phyloP scores from a whole-genome alignment of 306 rosid genomes.

The Amphicarpaea edgeworthii region DNA sequence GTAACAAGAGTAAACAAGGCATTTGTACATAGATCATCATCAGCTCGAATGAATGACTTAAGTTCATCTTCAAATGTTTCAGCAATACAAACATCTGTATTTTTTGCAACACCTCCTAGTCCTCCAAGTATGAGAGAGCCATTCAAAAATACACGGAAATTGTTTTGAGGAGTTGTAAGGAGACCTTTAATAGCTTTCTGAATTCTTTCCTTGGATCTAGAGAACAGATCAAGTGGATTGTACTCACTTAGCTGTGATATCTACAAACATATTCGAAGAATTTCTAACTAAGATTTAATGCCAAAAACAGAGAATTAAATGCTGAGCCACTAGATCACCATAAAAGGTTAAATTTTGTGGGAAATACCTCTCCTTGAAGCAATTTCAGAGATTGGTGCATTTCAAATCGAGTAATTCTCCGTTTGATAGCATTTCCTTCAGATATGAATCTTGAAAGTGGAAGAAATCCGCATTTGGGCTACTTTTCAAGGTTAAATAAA shows the following conservation, averaged over 20 bases:
- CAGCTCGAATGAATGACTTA: conserved; percentile 66
- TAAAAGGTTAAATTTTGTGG: neutral
- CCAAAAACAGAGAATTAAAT: conserved; percentile 11
- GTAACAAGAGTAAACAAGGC: conserved; percentile 73
- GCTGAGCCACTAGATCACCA: conserved; percentile 10
- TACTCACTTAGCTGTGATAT: conserved; percentile 74
- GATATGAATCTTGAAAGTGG: conserved; percentile 78
- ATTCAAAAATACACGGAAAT: conserved; percentile 84
- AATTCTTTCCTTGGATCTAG: conserved; percentile 78
- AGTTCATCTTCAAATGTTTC: conserved; percentile 84
- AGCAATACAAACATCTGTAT: conserved; percentile 58
- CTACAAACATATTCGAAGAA: conserved; percentile 55
- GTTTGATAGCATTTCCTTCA: conserved; percentile 72
- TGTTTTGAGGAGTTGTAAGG: conserved; percentile 87
- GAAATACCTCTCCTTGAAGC: conserved; percentile 75
- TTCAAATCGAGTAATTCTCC: conserved; percentile 70
- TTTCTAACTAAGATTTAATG: conserved; percentile 33
- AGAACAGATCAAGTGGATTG: conserved; percentile 89
- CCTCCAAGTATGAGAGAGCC: conserved; percentile 88
- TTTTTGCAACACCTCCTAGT: conserved; percentile 73
- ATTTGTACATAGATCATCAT: conserved; percentile 59
- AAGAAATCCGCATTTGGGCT: conserved; percentile 98
- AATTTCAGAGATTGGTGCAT: conserved; percentile 96
- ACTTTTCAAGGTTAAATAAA: conserved; percentile 37
- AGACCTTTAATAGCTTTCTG: conserved; percentile 77